A percentile compares a stretch with the other conserved stretches of the same genome.
phyloP scores from a whole-genome alignment of 331 rosid species.

The Malus hybrid region DNA sequence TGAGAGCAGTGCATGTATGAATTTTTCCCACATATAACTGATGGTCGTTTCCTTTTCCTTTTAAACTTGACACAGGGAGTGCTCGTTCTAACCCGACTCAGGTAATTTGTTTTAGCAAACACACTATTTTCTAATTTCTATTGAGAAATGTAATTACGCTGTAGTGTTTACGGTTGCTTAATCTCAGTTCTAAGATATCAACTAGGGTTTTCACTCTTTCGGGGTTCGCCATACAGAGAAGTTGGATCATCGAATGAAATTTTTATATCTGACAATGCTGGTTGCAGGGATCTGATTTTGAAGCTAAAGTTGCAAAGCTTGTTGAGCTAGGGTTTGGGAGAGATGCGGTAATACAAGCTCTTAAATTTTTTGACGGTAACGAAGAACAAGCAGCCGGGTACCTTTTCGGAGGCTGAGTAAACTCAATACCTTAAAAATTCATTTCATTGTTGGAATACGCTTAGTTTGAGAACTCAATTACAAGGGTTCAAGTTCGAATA shows the following conservation, averaged over 20 bases:
- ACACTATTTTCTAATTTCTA: not conserved
- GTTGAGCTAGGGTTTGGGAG: conserved; percentile 85
- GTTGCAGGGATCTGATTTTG: conserved; percentile 60
- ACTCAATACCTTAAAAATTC: conserved; percentile 7
- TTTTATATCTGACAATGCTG: not conserved
- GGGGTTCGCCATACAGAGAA: not conserved
- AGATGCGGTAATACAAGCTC: conserved; percentile 76
- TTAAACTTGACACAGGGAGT: conserved; percentile 30
- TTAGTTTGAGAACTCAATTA: conserved; percentile 12
- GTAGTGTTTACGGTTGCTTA: not conserved
- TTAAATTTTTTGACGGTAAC: conserved; percentile 65
- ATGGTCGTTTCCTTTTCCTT: not conserved
- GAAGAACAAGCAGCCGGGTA: conserved; percentile 92
- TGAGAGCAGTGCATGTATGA: not conserved
- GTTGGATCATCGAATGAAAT: not conserved
- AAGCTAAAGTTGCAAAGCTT: conserved; percentile 82
- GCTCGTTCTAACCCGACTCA: conserved; percentile 27
- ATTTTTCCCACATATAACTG: not conserved
- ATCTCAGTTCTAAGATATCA: not conserved
- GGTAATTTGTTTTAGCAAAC: conserved; percentile 30
- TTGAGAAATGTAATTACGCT: not conserved
- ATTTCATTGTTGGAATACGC: conserved; percentile 14
- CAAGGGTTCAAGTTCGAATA: not conserved
- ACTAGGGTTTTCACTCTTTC: not conserved
- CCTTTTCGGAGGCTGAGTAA: conserved; percentile 68